Base-by-base conservation (phyloP, 495 filamentous ascomycete species). In the Penicillium odoratum region DNA sequence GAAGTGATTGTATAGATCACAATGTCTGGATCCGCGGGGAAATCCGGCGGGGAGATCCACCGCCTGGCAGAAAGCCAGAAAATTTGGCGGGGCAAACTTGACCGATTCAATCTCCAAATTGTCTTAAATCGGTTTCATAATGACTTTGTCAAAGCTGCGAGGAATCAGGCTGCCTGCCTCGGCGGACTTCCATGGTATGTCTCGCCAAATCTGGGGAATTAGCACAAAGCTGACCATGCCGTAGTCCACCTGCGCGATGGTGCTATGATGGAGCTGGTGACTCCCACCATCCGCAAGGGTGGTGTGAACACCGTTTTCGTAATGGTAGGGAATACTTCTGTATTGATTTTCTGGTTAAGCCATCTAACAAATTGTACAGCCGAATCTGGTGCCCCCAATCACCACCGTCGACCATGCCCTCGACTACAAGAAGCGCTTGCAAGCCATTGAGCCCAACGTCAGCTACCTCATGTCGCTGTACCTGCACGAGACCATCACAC, bases 401-500 rank as follows among this genome's bases (percentile, higher is more conserved):
- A 89, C 86, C 4, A 90, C 83, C 15, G 87, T 93, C 43, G 74
- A 81, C 55, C 83, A 86, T 68, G 91, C 90, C 29, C 74, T 96
- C 16, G 84, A 87, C 51, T 97, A 96, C 75, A 81, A 88, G 61
- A 72, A 79, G 51, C 77, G 78, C 8, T 81, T 97, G 48, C 74
- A 82, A 61, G 77, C 81, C 51, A 75, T 93, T 61, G 89, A 88
- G 48, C 86, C 88, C 0, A 80, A 83, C 36, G 86, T 97, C 44
- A 85, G 81, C 55, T 97, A 85, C 67, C 82, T 96, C 55, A 96
- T 97, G 92, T 89, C 91, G 4, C 80, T 97, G 28, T 97, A 94
- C 69, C 83, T 95, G 36, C 87, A 91, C 65, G 80, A 87, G 46
- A 82, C 77, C 29, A 82, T 96, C 49, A 96, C 89, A 3, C 89